These are phyloP conservation scores for Phaeomoniella chlamydospora DNA, from an alignment of 2,329 filamentous ascomycete species.

Conservation along the genomic window DNA sequence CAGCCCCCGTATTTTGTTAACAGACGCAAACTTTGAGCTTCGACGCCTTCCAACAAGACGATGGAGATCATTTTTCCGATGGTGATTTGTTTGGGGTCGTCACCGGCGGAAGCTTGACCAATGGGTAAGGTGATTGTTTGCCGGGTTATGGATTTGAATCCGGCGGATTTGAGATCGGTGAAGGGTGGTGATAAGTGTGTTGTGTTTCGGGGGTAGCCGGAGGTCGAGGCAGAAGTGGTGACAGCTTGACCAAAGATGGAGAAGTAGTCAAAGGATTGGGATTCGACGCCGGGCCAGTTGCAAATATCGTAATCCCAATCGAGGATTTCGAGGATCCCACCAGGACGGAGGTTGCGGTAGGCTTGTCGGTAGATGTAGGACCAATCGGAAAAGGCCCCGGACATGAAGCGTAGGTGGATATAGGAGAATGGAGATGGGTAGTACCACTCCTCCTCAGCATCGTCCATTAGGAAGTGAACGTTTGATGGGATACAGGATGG, in stretches of 20 bases:
- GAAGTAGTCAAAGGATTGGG: conserved; percentile 14
- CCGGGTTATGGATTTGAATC: conserved; percentile 22
- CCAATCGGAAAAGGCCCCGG: conserved; percentile 33
- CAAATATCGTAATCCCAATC: conserved; percentile 15
- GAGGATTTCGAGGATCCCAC: conserved; percentile 31
- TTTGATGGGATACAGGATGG: conserved; percentile 20
- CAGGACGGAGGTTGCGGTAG: conserved; percentile 27
- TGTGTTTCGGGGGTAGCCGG: conserved; percentile 24
- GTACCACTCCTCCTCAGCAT: conserved; percentile 31
- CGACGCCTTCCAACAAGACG: conserved; percentile 22
- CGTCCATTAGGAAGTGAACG: conserved; percentile 34
- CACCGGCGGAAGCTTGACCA: background rate
- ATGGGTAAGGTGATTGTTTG: background rate
- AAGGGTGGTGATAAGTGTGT: conserved; percentile 25
- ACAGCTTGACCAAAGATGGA: conserved; percentile 19
- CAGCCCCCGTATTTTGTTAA: conserved; percentile 19
- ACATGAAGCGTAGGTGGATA: conserved; percentile 32
- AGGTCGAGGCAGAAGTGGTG: conserved; percentile 21
- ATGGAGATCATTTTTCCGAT: conserved; percentile 28
- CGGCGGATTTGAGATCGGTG: conserved; percentile 25
- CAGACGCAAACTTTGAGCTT: conserved; percentile 20
- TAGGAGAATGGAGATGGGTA: conserved; percentile 34
- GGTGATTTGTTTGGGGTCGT: conserved; percentile 17
- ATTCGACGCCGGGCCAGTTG: background rate
- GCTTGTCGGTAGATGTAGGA: conserved; percentile 28